These are phyloP conservation scores for Venturiaceae sp. DNA, from an alignment of 2,329 filamentous ascomycete species.

Conservation along the genomic window DNA sequence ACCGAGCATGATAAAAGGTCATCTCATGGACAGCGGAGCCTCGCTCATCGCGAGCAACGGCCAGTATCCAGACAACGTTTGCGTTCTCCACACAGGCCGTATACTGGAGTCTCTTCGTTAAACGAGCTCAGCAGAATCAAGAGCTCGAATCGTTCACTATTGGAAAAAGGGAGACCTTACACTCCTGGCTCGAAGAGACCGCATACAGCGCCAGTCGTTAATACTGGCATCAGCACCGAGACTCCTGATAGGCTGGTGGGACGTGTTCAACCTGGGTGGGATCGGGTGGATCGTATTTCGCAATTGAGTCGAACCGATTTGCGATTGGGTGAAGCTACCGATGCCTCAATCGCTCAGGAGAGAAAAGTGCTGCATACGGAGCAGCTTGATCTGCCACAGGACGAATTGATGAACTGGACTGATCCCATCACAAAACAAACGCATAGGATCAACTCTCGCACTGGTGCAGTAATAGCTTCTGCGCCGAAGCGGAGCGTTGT, in stretches of 20 bases:
- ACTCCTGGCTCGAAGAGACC: not conserved
- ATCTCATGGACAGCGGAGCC: too few relatives aligned
- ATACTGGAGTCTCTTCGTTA: conserved; percentile 13
- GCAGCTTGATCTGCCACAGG: conserved; percentile 8
- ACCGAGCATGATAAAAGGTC: too few relatives aligned
- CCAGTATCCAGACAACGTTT: not conserved
- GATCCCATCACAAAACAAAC: conserved; percentile 49
- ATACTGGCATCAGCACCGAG: not conserved
- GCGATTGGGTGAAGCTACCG: not conserved
- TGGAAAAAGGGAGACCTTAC: not conserved
- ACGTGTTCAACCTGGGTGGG: not conserved
- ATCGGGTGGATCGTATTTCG: not conserved
- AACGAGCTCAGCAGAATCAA: conserved; percentile 35
- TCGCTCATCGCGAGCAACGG: not conserved
- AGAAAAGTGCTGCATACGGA: not conserved
- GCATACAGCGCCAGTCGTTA: not conserved
- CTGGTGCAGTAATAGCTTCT: conserved; percentile 33
- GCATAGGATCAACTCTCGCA: conserved; percentile 44
- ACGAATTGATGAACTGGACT: conserved; percentile 44
- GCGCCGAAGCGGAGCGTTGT: conserved; percentile 10
- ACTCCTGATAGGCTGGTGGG: too few relatives aligned
- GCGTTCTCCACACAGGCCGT: not conserved
- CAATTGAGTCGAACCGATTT: not conserved
- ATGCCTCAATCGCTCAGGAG: too few relatives aligned
- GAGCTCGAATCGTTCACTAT: conserved; percentile 19